Evolutionary conservation across 2,329 filamentous ascomycete genomes (phyloP).

Genomic region (Shiraia bambusicola): DNA sequence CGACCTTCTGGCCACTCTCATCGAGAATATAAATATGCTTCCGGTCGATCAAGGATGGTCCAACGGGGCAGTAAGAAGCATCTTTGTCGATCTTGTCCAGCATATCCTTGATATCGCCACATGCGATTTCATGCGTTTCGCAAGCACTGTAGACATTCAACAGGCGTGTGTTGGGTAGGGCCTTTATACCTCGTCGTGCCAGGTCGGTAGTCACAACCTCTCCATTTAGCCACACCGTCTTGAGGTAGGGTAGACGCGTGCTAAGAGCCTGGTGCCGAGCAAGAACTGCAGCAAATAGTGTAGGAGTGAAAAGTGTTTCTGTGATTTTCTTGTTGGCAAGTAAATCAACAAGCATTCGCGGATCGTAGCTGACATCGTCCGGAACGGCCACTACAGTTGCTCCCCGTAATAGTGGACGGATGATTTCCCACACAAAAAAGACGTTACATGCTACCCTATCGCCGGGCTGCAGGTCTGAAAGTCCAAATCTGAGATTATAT

Average conservation of each 20-base stretch:
- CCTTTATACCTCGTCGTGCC: conserved; percentile 65
- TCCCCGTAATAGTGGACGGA: conserved; percentile 73
- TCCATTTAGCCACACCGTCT: conserved; percentile 76
- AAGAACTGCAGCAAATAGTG: conserved; percentile 72
- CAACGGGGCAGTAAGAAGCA: conserved; percentile 70
- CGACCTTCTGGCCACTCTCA: conserved; percentile 65
- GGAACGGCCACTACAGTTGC: conserved; percentile 75
- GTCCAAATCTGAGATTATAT: conserved; percentile 69
- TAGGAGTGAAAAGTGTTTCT: conserved; percentile 82
- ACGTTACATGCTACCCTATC: conserved; percentile 86
- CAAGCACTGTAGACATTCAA: conserved; percentile 82
- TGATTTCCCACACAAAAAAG: conserved; percentile 83
- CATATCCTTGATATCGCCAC: conserved; percentile 71
- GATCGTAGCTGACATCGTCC: conserved; percentile 76
- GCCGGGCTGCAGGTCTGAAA: conserved; percentile 69
- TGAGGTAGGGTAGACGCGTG: conserved; percentile 63
- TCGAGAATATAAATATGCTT: conserved; percentile 72
- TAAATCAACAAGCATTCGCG: conserved; percentile 70
- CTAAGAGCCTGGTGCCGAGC: conserved; percentile 68
- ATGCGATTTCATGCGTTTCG: conserved; percentile 79
- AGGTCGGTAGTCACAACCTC: conserved; percentile 81
- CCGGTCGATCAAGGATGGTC: conserved; percentile 64
- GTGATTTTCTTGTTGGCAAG: conserved; percentile 67
- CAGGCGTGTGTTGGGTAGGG: conserved; percentile 67
- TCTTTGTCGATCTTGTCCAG: conserved; percentile 58